Conservation (phyloP, 345 rosid genomes). For the Alliaria petiolata region DNA sequence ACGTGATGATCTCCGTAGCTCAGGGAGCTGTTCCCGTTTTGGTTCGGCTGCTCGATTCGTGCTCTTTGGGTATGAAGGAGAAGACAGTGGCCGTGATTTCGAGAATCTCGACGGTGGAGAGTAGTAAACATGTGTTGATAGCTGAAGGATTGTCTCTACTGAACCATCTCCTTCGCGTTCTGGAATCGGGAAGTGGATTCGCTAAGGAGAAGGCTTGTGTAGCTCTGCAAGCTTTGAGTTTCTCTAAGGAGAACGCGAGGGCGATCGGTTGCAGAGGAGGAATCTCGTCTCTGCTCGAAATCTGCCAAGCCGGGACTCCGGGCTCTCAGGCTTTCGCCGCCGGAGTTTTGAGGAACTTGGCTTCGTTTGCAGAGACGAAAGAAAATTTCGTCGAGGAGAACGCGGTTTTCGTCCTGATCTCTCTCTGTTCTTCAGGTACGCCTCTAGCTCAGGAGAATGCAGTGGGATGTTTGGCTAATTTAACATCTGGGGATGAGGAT, state of each 20-base stretch:
- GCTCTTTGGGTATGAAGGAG: conserved; percentile 61
- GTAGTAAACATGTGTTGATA: conserved; percentile 67
- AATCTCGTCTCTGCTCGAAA: conserved; percentile 70
- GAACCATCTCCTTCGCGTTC: conserved; percentile 69
- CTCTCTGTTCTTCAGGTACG: conserved; percentile 68
- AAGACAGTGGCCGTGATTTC: conserved; percentile 69
- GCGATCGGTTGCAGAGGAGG: conserved; percentile 88
- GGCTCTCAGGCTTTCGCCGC: conserved; percentile 83
- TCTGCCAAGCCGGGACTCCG: conserved; percentile 80
- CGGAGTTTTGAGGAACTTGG: conserved; percentile 73
- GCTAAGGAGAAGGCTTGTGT: conserved; percentile 84
- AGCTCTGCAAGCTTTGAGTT: conserved; percentile 65
- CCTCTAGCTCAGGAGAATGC: conserved; percentile 74
- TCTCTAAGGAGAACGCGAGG: conserved; percentile 76
- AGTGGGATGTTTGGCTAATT: conserved; percentile 66
- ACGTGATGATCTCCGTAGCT: conserved; percentile 81
- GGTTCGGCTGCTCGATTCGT: conserved; percentile 60
- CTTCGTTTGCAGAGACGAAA: conserved; percentile 49
- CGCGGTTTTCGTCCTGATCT: conserved; percentile 54
- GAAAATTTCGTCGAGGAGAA: conserved; percentile 77
- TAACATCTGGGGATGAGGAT: conserved; percentile 50
- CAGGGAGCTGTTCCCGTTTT: conserved; percentile 88
- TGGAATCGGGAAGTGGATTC: conserved; percentile 87
- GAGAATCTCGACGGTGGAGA: conserved; percentile 66
- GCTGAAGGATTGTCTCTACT: conserved; percentile 74